phyloP scores from a whole-genome alignment of 768 basidiomycete genomes.

The Tephrocybe sp. region DNA sequence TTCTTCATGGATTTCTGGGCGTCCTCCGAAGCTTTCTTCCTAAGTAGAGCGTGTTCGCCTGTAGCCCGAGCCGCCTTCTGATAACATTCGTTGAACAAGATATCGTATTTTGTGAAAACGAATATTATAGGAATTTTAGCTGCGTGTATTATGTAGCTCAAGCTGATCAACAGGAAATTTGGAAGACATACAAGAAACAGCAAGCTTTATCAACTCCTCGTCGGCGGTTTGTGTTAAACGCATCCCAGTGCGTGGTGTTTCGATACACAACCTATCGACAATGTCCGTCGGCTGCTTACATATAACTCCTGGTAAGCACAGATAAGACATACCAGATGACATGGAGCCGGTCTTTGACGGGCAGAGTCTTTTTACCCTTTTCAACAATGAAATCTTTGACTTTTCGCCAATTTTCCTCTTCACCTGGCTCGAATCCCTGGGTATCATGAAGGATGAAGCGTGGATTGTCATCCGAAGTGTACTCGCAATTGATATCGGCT shows the following conservation, averaged over 20 bases:
- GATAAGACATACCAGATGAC: too few species aligned
- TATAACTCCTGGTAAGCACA: too few species aligned
- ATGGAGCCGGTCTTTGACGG: too few species aligned
- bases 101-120: background rate
- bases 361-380: too few species aligned
- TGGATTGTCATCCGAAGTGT: too few species aligned
- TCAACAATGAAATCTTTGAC: too few species aligned
- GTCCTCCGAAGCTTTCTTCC: background rate
- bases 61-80: background rate
- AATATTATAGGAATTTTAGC: conserved; percentile 2
- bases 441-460: too few species aligned
- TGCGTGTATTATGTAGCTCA: background rate
- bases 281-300: too few species aligned
- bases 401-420: too few species aligned
- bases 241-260: conserved; percentile 1
- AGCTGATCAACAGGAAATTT: background rate
- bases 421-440: too few species aligned
- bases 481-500: too few species aligned
- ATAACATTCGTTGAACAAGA: conserved; percentile 1
- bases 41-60: background rate
- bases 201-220: background rate
- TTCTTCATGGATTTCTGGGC: background rate
- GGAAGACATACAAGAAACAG: background rate
- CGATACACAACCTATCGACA: too few species aligned
- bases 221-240: background rate